Evolutionary conservation across 257 asterid genomes (phyloP), one percentile per base, ranked within the genome.

Genomic region (Plantago elongata): DNA sequence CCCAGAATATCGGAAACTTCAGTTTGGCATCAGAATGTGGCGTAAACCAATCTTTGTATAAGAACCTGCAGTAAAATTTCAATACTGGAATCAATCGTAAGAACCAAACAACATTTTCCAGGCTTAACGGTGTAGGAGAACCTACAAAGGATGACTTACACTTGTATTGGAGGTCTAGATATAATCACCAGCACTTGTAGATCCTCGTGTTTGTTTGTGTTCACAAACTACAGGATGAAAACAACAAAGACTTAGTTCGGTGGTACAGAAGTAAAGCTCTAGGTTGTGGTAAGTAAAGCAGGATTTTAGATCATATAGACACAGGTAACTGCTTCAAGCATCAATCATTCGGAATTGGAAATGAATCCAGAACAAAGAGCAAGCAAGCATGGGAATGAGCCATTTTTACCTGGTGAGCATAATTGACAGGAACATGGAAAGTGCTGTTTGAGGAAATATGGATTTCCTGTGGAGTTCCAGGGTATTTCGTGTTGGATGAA

Each of bases 101-200:
- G 18, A 51, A 6, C 18, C 12, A 16, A 14, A 51, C 2, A 9
- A 1, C 29, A 9, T n/a, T 11, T 14, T 12, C 18, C 27, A 22
- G 27, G 27, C 27, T 22, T 22, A 22, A 22, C 1, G 27, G 27
- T 22, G 27, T 22, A 22, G 27, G 27, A 22, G 27, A 22, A 22
- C 27, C 1, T 22, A 22, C 27, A 22, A 34, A 46, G 46, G 38
- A 46, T 18, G 49, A 69, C 95, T 86, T 74, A 91, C 98, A 77
- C 95, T 84, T 91, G 86, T 52, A 75, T 70, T 2, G 98, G 97
- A 0, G 98, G 98, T 49, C 97, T 84, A 61, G 97, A 88, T 71
- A 91, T 81, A 38, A 83, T 60, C 61, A 84, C 90, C 66, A 86
- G 75, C 62, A 78, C 59, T 69, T 92, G 97, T 75, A 92, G 63